These are phyloP conservation scores for Pichia sp. DNA, from an alignment of 1,139 yeast species.

Conservation along the genomic window DNA sequence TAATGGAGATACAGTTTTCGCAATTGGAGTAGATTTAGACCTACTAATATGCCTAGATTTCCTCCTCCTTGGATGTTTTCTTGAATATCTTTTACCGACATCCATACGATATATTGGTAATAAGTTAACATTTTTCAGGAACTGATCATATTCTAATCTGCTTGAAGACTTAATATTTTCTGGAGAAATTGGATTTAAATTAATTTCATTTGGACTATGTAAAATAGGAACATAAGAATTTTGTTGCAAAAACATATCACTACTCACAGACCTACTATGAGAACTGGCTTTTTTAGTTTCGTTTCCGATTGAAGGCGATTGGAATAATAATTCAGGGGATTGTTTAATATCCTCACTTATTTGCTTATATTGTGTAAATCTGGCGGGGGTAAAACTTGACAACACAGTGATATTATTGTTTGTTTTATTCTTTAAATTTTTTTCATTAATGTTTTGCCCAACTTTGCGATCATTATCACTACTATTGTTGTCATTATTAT, in stretches of 20 bases:
- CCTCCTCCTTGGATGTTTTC: not conserved
- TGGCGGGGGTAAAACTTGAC: not conserved
- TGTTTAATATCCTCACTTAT: not conserved
- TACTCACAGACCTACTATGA: constrained; percentile 3
- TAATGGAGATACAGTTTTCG: constrained; percentile 1
- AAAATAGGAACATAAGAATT: not conserved
- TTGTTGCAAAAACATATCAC: constrained; percentile 2
- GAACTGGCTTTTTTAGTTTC: not conserved
- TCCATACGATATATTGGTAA: constrained; percentile 12
- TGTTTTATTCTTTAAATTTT: not conserved
- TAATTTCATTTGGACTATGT: not conserved
- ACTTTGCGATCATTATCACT: not conserved
- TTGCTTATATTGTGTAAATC: not conserved
- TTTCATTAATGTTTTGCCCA: not conserved
- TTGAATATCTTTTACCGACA: not conserved
- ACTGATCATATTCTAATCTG: constrained; percentile 8
- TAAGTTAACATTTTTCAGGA: constrained; percentile 10
- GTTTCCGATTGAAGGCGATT: not conserved
- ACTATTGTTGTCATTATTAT: not conserved
- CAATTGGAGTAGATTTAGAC: not conserved
- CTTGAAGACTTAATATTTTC: not conserved
- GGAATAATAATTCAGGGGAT: not conserved
- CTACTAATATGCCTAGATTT: not conserved
- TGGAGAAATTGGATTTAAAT: not conserved
- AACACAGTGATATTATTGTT: not conserved